phyloP scores from a whole-genome alignment of 768 basidiomycete species.

The Trametes meyenii region DNA sequence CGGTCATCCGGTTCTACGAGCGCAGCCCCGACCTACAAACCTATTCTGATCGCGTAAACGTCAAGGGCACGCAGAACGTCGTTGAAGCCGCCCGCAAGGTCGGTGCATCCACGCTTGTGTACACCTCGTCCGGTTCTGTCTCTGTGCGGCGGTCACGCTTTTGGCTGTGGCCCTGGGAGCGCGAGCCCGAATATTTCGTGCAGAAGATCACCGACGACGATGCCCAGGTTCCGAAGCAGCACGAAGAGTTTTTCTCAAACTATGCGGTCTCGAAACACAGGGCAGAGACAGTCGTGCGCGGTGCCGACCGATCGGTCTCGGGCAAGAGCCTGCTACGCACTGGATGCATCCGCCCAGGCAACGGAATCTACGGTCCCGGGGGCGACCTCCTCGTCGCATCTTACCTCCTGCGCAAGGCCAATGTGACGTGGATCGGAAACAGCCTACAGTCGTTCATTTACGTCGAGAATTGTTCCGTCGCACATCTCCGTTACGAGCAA shows the following conservation, averaged over 20 bases:
- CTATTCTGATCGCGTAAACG: slow-evolving; percentile 64
- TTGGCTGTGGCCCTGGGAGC: slow-evolving; percentile 79
- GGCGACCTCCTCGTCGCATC: slow-evolving; percentile 71
- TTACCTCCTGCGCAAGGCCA: slow-evolving; percentile 60
- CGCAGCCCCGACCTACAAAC: slow-evolving; percentile 52
- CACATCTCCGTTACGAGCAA: slow-evolving; percentile 74
- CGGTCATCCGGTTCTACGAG: slow-evolving; percentile 80
- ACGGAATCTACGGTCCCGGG: slow-evolving; percentile 74
- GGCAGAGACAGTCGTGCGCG: slow-evolving; percentile 55
- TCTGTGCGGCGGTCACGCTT: slow-evolving; percentile 59
- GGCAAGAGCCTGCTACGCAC: slow-evolving; percentile 55
- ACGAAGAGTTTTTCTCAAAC: slow-evolving; percentile 74
- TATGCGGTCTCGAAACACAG: slow-evolving; percentile 68
- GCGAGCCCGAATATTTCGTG: slow-evolving; percentile 53
- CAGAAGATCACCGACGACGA: slow-evolving; percentile 73
- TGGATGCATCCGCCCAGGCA: slow-evolving; percentile 78
- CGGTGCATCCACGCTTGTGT: slow-evolving; percentile 62
- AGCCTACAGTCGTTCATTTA: slow-evolving; percentile 68
- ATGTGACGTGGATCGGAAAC: slow-evolving; percentile 63
- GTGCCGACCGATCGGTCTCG: slow-evolving; percentile 42
- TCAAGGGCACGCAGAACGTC: slow-evolving; percentile 68
- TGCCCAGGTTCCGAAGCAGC: slow-evolving; percentile 48
- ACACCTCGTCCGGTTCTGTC: slow-evolving; percentile 75
- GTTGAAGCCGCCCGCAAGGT: slow-evolving; percentile 56
- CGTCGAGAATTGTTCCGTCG: slow-evolving; percentile 75